These are phyloP conservation scores for Cladosporium sp. DNA, from an alignment of 2,329 filamentous ascomycete genomes.

Conservation along the genomic window DNA sequence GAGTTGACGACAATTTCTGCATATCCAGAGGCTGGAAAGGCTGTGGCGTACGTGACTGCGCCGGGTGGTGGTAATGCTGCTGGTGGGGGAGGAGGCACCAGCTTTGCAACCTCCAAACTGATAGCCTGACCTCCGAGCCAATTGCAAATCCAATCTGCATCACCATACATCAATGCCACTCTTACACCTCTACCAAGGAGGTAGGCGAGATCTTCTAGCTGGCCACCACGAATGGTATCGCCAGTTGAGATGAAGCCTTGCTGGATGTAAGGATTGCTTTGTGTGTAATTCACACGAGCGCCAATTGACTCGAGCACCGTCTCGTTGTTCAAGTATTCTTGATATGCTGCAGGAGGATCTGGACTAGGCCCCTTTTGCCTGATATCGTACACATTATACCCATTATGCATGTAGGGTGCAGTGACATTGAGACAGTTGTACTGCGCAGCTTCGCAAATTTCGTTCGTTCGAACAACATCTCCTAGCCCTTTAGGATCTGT, in stretches of 20 bases:
- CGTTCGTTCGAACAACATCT: slow-evolving; percentile 29
- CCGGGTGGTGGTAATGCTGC: slow-evolving; percentile 2
- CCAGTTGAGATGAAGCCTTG: slow-evolving; percentile 41
- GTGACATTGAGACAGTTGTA: slow-evolving; percentile 23
- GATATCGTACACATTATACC: slow-evolving; percentile 47
- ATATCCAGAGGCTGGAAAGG: slow-evolving; percentile 66
- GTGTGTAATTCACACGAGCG: slow-evolving; percentile 47
- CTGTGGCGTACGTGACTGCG: slow-evolving; percentile 39
- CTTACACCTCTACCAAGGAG: slow-evolving; percentile 43
- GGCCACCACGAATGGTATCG: slow-evolving; percentile 39
- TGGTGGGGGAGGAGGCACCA: slow-evolving; percentile 19
- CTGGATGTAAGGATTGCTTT: slow-evolving; percentile 36
- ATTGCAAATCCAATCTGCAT: slow-evolving; percentile 52
- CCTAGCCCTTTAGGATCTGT: slow-evolving; percentile 34
- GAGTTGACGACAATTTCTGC: slow-evolving; percentile 65
- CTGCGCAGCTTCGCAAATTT: slow-evolving; percentile 21
- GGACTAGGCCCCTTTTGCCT: slow-evolving; percentile 51
- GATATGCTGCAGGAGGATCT: slow-evolving; percentile 46
- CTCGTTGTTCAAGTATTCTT: slow-evolving; percentile 48
- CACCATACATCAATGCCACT: slow-evolving; percentile 67
- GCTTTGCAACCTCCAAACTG: slow-evolving; percentile 51
- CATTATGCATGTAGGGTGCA: slow-evolving; percentile 17
- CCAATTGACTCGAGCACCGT: slow-evolving; percentile 47
- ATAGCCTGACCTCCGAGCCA: slow-evolving; percentile 72
- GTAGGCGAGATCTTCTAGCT: slow-evolving; percentile 37